Base-by-base conservation (phyloP, 306 rosid genomes). In the Senna siamea region DNA sequence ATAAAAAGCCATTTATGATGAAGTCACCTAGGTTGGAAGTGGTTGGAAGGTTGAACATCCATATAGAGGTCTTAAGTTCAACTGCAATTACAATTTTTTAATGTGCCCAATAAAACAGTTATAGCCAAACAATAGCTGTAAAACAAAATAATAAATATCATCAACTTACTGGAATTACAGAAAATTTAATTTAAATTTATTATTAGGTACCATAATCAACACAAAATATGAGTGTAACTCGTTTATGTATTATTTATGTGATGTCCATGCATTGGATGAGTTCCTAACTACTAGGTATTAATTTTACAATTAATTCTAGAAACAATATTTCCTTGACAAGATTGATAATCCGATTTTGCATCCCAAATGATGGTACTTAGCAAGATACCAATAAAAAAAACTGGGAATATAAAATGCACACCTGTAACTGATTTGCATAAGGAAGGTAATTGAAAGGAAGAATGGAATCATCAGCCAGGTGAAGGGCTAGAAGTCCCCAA, bases 401-500 rank as follows among this genome's bases (percentile, higher is more conserved):
- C 15, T 15, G 5, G 15, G 62, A 5, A 44, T 14, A 17, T 51
- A 11, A 41, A 61, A 44, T 48, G 13, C 43, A 64, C 30, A 88
- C 92, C 90, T 85, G 88, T 57, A 91, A 81, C 72, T 91, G 90
- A 67, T 83, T 70, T 54, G 81, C 97, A 61, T 88, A 91, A 28
- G 92, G 56, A 52, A 69, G 52, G 79, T 85, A 91, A 77, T 63
- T 78, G 80, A 90, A 88, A 56, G 96, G 93, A 46, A 90, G 69
- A 73, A 87, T 75, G 59, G 82, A 66, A 76, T 91, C 97, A 23
- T 85, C 94, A 34, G 97, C 90, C 40, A 91, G 85, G 64, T 57
- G 89, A 65, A 91, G 97, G 13, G 87, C 92, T 65, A 88, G 67
- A 75, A 87, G 93, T 63, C 93, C 93, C 97, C 94, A 91, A 23